Conservation (phyloP, 805 yeast species). For the Metschnikowia lochheadii region DNA sequence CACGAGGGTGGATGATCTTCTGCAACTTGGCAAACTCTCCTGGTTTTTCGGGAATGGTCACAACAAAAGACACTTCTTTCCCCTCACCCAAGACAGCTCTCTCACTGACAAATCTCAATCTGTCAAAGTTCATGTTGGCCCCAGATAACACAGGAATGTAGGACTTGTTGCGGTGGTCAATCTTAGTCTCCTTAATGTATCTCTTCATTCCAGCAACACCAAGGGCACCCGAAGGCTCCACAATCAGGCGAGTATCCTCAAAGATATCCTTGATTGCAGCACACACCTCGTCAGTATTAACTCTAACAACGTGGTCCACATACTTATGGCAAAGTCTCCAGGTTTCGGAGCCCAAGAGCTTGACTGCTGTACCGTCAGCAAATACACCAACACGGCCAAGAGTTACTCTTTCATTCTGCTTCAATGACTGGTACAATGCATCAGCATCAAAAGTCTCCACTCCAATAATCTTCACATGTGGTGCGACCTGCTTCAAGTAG, state of each 20-base stretch:
- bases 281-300: constrained; percentile 86
- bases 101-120: constrained; percentile 92
- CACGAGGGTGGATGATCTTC: constrained; percentile 75
- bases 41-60: constrained; percentile 87
- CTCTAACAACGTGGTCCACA: constrained; percentile 86
- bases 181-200: constrained; percentile 63
- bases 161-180: constrained; percentile 63
- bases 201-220: constrained; percentile 92
- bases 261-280: constrained; percentile 97
- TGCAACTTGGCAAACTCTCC: constrained; percentile 85
- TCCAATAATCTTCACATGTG: constrained; percentile 93
- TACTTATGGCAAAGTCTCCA: constrained; percentile 71
- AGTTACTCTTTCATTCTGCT: constrained; percentile 48
- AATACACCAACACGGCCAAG: constrained; percentile 84
- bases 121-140: constrained; percentile 97
- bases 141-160: constrained; percentile 89
- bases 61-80: constrained; percentile 86
- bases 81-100: constrained; percentile 99
- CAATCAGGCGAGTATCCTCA: constrained; percentile 89
- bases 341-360: constrained; percentile 83
- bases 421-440: constrained; percentile 74
- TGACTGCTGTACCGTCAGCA: constrained; percentile 98
- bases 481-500: constrained; percentile 90
- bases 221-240: constrained; percentile 97
- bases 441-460: constrained; percentile 96